Evolutionary conservation across 208 protist genomes (phyloP).

Genomic region (Leishmania tarentolae): DNA sequence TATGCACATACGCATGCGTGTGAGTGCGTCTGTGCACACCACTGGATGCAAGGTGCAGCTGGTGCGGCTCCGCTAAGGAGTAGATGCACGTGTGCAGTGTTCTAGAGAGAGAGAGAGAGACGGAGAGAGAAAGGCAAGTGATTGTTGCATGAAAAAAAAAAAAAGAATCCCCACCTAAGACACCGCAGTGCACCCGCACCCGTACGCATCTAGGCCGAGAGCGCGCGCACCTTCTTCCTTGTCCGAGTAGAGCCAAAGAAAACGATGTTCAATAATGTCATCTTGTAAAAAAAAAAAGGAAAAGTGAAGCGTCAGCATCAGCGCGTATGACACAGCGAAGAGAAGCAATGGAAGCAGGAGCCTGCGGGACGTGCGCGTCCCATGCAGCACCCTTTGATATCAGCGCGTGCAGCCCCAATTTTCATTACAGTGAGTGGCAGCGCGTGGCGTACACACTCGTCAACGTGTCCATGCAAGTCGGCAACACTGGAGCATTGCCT

Average conservation of each 20-base stretch:
- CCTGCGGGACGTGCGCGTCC: background rate
- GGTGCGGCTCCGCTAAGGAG: background rate
- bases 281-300: background rate
- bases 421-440: background rate
- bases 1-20: background rate
- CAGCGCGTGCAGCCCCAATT: background rate
- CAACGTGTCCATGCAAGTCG: background rate
- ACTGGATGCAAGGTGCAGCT: background rate
- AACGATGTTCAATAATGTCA: background rate
- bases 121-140: background rate
- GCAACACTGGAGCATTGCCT: background rate
- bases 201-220: background rate
- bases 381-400: background rate
- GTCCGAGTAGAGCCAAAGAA: background rate
- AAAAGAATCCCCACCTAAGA: background rate
- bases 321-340: background rate
- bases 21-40: background rate
- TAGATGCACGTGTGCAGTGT: background rate
- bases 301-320: background rate
- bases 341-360: background rate
- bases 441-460: background rate
- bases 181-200: background rate
- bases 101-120: conserved; percentile 1
- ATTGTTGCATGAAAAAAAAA: background rate
- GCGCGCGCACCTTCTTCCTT: background rate